Base-by-base conservation (phyloP, 192 early-diverging fungal genomes). In the Coemansia brasiliensis region DNA sequence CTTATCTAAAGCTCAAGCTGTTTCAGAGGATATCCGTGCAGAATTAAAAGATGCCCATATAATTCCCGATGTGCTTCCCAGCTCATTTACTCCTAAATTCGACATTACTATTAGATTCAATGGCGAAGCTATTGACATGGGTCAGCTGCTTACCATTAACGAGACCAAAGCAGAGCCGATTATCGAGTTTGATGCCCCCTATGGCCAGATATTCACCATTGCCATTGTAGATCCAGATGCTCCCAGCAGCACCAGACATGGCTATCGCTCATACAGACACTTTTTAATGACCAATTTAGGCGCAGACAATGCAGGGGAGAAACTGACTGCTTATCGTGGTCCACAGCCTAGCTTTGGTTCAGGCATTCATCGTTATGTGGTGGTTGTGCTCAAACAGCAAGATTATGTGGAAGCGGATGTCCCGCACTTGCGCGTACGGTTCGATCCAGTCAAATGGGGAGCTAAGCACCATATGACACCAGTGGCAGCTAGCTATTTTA, bases 181-280 rank as follows among this genome's bases (percentile, higher is more conserved):
- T 4, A 57, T 70, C 1, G 67, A 70, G 45, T 69, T 70, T 52
- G 67, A 70, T 52, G 43, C 63, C 8, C 59, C 48, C 17, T 50
- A 42, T 0, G 63, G 59, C 9, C 55, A 67, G 24, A 25, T 49
- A 0, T 77, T 66, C 25, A 62, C 62, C 8, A 43, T 65, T 0
- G 67, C 63, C 13, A 70, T 77, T 10, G 46, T 77, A 7, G 74
- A 77, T 16, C 57, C 67, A 26, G 67, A 77, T 35, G 26, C 63
- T 0, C 72, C 66, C 0, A 57, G 62, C 1, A 60, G 27, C 15
- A 24, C 48, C 4, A 61, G 55, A 9, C 73, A 76, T 13, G 73
- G 63, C 15, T 69, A 69, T 52, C 38, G 67, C 10, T 69, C 66
- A 0, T 76, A 65, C 41, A 39, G 67, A 1, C 67, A 76, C 35